Evolutionary conservation across 306 rosid species (phyloP).

Genomic region (Sphenostylis stenocarpa): DNA sequence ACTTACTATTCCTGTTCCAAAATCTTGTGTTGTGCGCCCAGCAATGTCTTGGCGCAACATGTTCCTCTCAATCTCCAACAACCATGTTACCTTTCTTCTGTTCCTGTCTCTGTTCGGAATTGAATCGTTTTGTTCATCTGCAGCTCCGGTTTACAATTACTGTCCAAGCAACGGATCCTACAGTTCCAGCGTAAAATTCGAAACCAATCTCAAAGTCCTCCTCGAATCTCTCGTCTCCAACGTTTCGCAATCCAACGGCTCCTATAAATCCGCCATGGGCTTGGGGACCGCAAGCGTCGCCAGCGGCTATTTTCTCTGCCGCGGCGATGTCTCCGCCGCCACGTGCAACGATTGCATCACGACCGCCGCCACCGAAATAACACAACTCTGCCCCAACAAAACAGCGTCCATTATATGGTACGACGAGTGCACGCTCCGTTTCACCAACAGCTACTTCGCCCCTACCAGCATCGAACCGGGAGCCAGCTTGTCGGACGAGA

Average conservation of each 20-base stretch:
- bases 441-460: slow-evolving; percentile 32
- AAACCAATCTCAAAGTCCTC: slow-evolving; percentile 45
- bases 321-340: slow-evolving; percentile 41
- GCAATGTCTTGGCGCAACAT: background rate
- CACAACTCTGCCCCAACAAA: slow-evolving; percentile 32
- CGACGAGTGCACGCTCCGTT: slow-evolving; percentile 49
- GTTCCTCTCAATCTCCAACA: background rate
- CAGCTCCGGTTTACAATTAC: slow-evolving; percentile 6
- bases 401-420: slow-evolving; percentile 50
- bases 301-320: slow-evolving; percentile 53
- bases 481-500: background rate
- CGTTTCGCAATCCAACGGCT: slow-evolving; percentile 15
- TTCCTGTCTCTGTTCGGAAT: background rate
- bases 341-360: slow-evolving; percentile 41
- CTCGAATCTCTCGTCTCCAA: slow-evolving; percentile 44
- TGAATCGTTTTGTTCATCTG: background rate
- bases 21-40: too few relatives aligned
- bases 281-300: slow-evolving; percentile 8
- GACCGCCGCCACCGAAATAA: slow-evolving; percentile 25
- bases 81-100: background rate
- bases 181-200: slow-evolving; percentile 33
- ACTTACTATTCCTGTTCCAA: background rate
- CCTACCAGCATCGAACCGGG: background rate
- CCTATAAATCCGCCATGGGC: slow-evolving; percentile 31
- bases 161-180: slow-evolving; percentile 37